Evolutionary conservation across 805 yeast species (phyloP).

Genomic region (Torulaspora maleeae): DNA sequence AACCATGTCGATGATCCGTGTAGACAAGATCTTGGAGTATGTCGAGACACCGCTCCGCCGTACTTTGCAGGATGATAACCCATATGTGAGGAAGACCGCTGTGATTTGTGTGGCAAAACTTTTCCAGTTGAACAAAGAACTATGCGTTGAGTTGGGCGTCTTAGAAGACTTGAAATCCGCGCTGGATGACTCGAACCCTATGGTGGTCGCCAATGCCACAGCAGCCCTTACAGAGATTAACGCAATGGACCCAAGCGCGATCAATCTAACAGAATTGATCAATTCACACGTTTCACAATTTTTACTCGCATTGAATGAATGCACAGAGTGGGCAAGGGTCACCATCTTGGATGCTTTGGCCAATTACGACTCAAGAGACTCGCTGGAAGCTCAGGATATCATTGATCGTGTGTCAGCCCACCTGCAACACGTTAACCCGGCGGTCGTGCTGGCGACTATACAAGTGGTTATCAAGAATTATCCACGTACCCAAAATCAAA

Average conservation of each 20-base stretch:
- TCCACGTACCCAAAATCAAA: constrained; percentile 41
- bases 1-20: constrained; percentile 98
- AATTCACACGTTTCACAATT: constrained; percentile 51
- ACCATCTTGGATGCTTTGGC: constrained; percentile 78
- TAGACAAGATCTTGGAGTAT: constrained; percentile 91
- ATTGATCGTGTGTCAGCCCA: constrained; percentile 90
- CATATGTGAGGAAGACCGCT: constrained; percentile 96
- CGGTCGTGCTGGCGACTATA: constrained; percentile 83
- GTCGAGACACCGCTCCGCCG: constrained; percentile 83
- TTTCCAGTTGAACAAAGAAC: constrained; percentile 74
- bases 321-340: constrained; percentile 98
- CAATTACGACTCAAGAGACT: constrained; percentile 55
- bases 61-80: constrained; percentile 87
- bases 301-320: constrained; percentile 83
- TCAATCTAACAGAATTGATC: constrained; percentile 39
- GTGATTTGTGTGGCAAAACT: constrained; percentile 95
- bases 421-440: constrained; percentile 93
- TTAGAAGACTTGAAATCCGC: constrained; percentile 60
- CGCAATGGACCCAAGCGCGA: constrained; percentile 54
- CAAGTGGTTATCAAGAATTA: constrained; percentile 73
- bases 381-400: constrained; percentile 72
- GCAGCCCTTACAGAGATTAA: constrained; percentile 80
- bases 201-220: constrained; percentile 95
- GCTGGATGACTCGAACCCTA: constrained; percentile 84
- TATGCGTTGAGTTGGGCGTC: constrained; percentile 86